These are phyloP conservation scores for Pythium rishiriense DNA, from an alignment of 352 stramenopile species.

Conservation along the genomic window DNA sequence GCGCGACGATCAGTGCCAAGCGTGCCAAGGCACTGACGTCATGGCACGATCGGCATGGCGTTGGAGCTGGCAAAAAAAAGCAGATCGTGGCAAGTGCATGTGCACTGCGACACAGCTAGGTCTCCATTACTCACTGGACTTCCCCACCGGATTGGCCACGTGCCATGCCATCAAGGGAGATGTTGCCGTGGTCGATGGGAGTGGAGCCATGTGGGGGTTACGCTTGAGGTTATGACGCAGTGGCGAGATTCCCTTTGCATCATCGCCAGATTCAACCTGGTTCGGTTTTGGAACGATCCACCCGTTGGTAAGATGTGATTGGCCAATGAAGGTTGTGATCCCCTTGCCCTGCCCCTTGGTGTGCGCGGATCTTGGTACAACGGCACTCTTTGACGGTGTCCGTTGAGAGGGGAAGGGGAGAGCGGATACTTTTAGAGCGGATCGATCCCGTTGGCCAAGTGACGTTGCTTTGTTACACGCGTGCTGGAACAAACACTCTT, in stretches of 20 bases:
- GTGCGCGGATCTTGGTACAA: not conserved
- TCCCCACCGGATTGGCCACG: not conserved
- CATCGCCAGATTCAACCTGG: constrained; percentile 33
- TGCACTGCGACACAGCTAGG: not conserved
- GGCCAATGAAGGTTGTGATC: constrained; percentile 4
- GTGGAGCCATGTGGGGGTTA: constrained; percentile 13
- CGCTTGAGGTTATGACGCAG: constrained; percentile 22
- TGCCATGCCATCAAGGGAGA: not conserved
- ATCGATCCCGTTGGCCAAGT: not conserved
- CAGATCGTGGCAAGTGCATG: no score
- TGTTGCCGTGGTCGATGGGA: not conserved
- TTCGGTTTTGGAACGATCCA: constrained; percentile 20
- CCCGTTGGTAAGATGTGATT: constrained; percentile 9
- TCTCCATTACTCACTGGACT: not conserved
- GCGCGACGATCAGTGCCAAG: no score
- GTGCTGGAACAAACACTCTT: constrained; percentile 3
- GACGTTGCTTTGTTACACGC: constrained; percentile 15
- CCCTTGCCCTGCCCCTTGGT: constrained; percentile 11
- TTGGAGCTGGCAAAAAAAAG: no score
- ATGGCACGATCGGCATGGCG: no score
- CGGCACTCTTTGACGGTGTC: not conserved
- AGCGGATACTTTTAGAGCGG: constrained; percentile 20
- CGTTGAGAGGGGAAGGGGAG: constrained; percentile 10
- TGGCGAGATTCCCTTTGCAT: constrained; percentile 28
- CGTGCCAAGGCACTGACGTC: no score